phyloP scores from a whole-genome alignment of 129 eudicot genomes.

The Artemisia argyi region DNA sequence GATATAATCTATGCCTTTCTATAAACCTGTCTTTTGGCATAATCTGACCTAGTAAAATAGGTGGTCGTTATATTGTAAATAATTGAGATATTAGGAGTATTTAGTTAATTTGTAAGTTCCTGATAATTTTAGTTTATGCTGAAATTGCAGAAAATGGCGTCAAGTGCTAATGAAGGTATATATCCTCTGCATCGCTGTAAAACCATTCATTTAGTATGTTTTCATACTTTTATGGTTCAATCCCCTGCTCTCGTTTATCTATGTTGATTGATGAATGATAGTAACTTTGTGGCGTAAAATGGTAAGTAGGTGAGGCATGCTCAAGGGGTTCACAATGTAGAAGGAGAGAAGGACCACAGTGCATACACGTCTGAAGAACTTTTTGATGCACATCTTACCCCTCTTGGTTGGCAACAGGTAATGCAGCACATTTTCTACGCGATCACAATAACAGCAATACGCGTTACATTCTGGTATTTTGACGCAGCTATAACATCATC shows the following conservation, averaged over 20 bases:
- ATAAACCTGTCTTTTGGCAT: too few relatives aligned
- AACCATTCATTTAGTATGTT: slow-evolving; percentile 79
- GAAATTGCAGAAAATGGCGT: slow-evolving; percentile 36
- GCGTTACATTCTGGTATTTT: too few relatives aligned
- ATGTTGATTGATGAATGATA: slow-evolving; percentile 15
- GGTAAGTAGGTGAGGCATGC: slow-evolving; percentile 89
- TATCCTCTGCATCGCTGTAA: slow-evolving; percentile 75
- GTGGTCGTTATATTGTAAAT: too few relatives aligned
- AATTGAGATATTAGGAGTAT: too few relatives aligned
- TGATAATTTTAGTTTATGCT: too few relatives aligned
- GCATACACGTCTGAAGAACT: slow-evolving; percentile 67
- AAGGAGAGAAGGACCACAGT: slow-evolving; percentile 72
- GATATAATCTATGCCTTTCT: too few relatives aligned
- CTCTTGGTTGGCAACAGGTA: slow-evolving; percentile 97
- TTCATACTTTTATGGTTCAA: background rate
- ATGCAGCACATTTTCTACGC: too few relatives aligned
- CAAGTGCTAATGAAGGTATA: slow-evolving; percentile 46
- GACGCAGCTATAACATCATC: too few relatives aligned
- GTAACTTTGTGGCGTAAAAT: background rate
- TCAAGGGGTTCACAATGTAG: slow-evolving; percentile 95
- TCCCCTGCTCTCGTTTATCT: background rate
- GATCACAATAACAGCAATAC: too few relatives aligned
- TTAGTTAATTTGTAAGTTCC: too few relatives aligned
- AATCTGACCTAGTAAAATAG: too few relatives aligned
- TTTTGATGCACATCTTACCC: slow-evolving; percentile 85